Conservation (phyloP, 164 flowering plant genomes). For the Euptelea pleiosperma region DNA sequence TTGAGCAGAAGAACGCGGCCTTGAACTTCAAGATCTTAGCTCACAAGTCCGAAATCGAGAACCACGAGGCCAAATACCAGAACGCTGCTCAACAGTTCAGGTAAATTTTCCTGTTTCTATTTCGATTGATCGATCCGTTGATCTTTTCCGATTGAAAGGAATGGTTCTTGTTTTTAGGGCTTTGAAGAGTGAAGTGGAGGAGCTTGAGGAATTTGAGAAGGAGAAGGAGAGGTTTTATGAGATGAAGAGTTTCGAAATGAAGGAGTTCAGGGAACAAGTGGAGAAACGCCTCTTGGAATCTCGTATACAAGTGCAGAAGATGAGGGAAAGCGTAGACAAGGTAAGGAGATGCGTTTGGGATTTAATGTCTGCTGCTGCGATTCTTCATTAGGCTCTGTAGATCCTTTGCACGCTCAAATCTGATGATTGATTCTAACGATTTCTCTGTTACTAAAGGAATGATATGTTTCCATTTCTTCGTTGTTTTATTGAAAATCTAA, state of each 20-base stretch:
- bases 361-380: not conserved
- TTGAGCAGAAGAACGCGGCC: slow-evolving; percentile 41
- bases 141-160: not conserved
- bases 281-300: slow-evolving; percentile 21
- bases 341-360: slow-evolving; percentile 22
- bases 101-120: slow-evolving; percentile 8
- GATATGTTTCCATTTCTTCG: too few relatives aligned
- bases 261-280: slow-evolving; percentile 34
- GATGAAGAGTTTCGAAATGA: slow-evolving; percentile 36
- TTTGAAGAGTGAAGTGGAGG: slow-evolving; percentile 45
- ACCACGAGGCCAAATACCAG: slow-evolving; percentile 27
- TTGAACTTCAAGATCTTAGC: slow-evolving; percentile 31
- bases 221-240: slow-evolving; percentile 43
- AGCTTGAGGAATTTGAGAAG: slow-evolving; percentile 41
- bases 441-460: too few relatives aligned
- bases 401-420: too few relatives aligned
- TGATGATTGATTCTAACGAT: too few relatives aligned
- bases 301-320: slow-evolving; percentile 25
- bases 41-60: slow-evolving; percentile 42
- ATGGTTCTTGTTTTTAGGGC: slow-evolving; percentile 23
- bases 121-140: not conserved
- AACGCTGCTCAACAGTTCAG: slow-evolving; percentile 28
- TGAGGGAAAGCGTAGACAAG: slow-evolving; percentile 30
- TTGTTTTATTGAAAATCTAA: too few relatives aligned
- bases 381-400: not conserved